Percentiles rank a stretch among this genome's conserved stretches.
Conservation (phyloP, 768 basidiomycete species). For the Filobasidium floriforme region DNA sequence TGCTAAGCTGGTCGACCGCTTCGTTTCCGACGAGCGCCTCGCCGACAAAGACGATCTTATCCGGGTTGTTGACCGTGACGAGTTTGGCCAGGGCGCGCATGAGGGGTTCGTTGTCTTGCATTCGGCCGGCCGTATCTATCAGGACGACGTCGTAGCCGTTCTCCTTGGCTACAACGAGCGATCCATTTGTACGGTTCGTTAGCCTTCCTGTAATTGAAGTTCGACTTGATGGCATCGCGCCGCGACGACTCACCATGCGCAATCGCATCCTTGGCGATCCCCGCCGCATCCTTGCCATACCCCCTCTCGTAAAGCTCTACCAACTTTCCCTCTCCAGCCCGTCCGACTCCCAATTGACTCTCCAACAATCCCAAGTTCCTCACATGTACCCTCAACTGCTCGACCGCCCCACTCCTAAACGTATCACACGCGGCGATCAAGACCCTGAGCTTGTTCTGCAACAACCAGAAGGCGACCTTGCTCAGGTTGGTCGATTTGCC, state of each 20-base stretch:
- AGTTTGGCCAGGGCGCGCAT: constrained; percentile 99
- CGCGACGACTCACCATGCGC: constrained; percentile 58
- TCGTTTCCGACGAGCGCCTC: constrained; percentile 98
- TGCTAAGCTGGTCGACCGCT: constrained; percentile 92
- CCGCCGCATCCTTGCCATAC: constrained; percentile 98
- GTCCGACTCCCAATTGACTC: constrained; percentile 47
- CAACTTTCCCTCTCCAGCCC: constrained; percentile 53
- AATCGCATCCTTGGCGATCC: constrained; percentile 92
- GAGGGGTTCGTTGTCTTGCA: constrained; percentile 99
- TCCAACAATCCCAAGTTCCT: constrained; percentile 81
- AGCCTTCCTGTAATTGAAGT: background rate
- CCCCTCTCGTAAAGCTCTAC: constrained; percentile 94
- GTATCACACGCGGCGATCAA: constrained; percentile 98
- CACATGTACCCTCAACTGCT: constrained; percentile 93
- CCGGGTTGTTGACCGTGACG: constrained; percentile 84
- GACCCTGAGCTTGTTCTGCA: constrained; percentile 87
- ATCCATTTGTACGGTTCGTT: constrained; percentile 4
- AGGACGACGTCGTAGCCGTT: constrained; percentile 92
- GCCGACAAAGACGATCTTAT: constrained; percentile 96
- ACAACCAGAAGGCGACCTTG: constrained; percentile 98
- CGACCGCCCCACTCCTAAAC: constrained; percentile 90
- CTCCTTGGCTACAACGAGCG: constrained; percentile 58
- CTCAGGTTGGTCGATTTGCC: constrained; percentile 97
- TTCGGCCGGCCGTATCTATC: constrained; percentile 94
- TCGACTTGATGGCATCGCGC: too few relatives aligned